These are phyloP conservation scores for Cyclostephanos invisitatus DNA, from an alignment of 108 stramenopile genomes.

Conservation along the genomic window DNA sequence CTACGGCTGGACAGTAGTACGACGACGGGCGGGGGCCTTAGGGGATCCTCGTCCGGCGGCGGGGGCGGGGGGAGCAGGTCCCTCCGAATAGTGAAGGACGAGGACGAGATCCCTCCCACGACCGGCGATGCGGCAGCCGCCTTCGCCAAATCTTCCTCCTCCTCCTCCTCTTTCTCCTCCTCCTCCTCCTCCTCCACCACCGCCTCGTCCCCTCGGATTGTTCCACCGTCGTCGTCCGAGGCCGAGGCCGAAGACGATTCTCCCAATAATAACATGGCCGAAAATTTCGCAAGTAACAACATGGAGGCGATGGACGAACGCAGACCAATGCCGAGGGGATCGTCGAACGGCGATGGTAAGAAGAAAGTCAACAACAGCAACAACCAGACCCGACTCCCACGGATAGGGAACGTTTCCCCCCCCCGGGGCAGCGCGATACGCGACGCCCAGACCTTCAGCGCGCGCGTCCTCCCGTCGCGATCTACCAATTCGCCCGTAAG, in stretches of 20 bases:
- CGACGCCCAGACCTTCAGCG: slow-evolving; percentile 5
- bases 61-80: not conserved
- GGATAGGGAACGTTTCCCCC: not conserved
- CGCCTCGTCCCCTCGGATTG: too few species aligned
- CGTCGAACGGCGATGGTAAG: not conserved
- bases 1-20: too few species aligned
- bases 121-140: too few species aligned
- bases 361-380: slow-evolving; percentile 9
- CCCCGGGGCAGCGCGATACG: not conserved
- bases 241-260: too few species aligned
- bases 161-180: too few species aligned
- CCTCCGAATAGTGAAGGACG: not conserved
- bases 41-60: not conserved
- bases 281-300: not conserved
- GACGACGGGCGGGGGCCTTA: not conserved
- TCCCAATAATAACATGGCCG: too few species aligned
- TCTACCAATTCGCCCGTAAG: not conserved
- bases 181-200: too few species aligned
- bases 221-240: too few species aligned
- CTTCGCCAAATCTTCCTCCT: too few species aligned
- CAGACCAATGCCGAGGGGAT: too few species aligned
- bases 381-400: not conserved
- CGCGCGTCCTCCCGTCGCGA: slow-evolving; percentile 4
- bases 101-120: too few species aligned
- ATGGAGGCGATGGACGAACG: not conserved